Base-by-base conservation (phyloP, 2,329 filamentous ascomycete genomes). In the Mollisia scopiformis region DNA sequence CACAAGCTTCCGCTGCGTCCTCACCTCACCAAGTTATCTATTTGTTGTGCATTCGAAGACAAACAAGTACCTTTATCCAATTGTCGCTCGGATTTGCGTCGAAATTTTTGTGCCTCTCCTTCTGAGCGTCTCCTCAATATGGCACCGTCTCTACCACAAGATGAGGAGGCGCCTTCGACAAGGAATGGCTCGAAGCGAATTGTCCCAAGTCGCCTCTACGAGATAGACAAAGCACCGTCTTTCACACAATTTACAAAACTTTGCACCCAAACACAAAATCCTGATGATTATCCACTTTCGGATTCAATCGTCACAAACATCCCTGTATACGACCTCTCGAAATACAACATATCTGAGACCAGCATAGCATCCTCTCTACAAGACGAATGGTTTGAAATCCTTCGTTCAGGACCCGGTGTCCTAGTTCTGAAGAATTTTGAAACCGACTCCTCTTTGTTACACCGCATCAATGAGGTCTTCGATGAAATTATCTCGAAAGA, bases 381-480 rank as follows among this genome's bases (percentile, higher is more conserved):
- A 70, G 80, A 87, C 64, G 86, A 88, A 75, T 85, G 84, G 80
- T 81, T 87, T 66, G 77, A 84, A 61, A 78, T 84, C 58, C 79
- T 88, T 2, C 76, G 80, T 58, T 74, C 77, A 1, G 86, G 86
- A 0, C 84, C 86, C 0, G 86, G 86, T 4, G 83, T 88, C 14
- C 81, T 86, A 63, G 80, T 87, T n/a, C 77, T 85, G 3, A 79
- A 82, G 53, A 74, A 76, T 55, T 37, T 37, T 37, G 11, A 6
- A 5, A 37, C 33, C 33, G 33, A 37, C 3, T 3, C 11, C 5
- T 37, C 33, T 37, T 13, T 37, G 33, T 3, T 37, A 5, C 13
- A 37, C 4, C 33, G 11, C 4, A 16, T 37, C 33, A 37, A 37
- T 13, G n/a, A 5, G 11, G 33, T 37, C 13, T 37, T 37, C 33